Conservation (phyloP, 2,329 filamentous ascomycete species). For the Microdochium bolleyi region DNA sequence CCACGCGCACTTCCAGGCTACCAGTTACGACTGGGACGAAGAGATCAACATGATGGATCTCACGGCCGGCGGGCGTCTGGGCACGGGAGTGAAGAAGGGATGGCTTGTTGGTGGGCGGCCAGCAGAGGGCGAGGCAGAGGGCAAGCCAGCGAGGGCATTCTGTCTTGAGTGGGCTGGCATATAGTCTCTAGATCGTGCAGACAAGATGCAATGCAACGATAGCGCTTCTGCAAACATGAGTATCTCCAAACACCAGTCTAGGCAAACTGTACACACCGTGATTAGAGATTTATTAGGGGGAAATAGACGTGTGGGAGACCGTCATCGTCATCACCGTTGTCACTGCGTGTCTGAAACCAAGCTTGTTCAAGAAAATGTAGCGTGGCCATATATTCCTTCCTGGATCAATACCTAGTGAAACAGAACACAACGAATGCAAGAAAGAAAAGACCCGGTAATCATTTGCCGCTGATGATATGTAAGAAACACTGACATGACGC, state of each 20-base stretch:
- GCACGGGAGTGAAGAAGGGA: constrained; percentile 93
- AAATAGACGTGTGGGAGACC: too few species aligned
- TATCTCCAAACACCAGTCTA: too few species aligned
- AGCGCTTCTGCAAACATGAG: too few species aligned
- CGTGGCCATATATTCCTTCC: too few species aligned
- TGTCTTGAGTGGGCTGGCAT: constrained; percentile 17
- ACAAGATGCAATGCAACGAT: too few species aligned
- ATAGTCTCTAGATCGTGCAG: too few species aligned
- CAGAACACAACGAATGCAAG: neutral
- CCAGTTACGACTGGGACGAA: constrained; percentile 80
- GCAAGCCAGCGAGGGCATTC: constrained; percentile 13
- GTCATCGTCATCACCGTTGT: too few species aligned
- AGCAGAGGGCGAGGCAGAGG: constrained; percentile 20
- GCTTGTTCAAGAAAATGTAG: too few species aligned
- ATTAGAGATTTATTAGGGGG: too few species aligned
- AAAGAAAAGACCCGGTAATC: neutral
- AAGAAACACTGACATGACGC: neutral
- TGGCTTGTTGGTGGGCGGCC: constrained; percentile 70
- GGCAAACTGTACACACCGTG: too few species aligned
- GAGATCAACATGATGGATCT: constrained; percentile 78
- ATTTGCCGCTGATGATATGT: neutral
- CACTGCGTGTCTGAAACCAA: too few species aligned
- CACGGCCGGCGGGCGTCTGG: constrained; percentile 77
- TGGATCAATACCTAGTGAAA: too few species aligned
- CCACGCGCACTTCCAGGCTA: constrained; percentile 88